Evolutionary conservation across 2,329 filamentous ascomycete genomes (phyloP), one percentile per base, ranked within the genome.

Genomic region (Xylaria sp.): DNA sequence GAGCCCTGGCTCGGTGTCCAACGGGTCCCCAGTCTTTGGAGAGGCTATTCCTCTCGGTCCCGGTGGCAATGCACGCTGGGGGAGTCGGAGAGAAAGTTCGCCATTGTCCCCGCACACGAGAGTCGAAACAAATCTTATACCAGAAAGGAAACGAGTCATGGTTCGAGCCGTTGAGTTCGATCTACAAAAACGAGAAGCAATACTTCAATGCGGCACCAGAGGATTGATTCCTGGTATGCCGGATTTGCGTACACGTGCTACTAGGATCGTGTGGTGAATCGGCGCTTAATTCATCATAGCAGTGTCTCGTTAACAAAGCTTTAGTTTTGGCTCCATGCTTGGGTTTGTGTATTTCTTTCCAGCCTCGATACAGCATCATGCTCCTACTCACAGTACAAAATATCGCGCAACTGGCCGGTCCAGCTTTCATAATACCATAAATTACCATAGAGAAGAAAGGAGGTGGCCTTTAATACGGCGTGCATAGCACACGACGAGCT

Each of bases 141-240:
- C 87, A 0, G 86, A 86, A 68, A 82, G 86, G 66, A 86, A 81
- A 74, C 84, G 87, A 10, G 81, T 89, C 65, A 88, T 88, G 82
- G 82, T 89, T 55, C 82, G 84, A 65, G 80, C 85, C 0, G 86
- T 88, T 23, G 84, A 89, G 70, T 89, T 89, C 73, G 84, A 89
- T 73, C 80, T 89, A 57, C 84, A 85, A 39, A 81, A 84, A 58
- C 83, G 85, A 55, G 81, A 79, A 63, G 87, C 87, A 4, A 78
- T 81, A 10, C 78, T 89, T 32, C 80, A 83, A 68, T 86, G 88
- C 39, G 87, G 87, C n/a, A 87, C 86, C 9, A 80, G 87, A 50
- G 84, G 84, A 7, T 76, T 87, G n/a, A 82, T 80, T 4, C 81
- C 82, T 0, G 85, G 83, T 0, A 78, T 81, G 63, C 80, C 78